A percentile compares a stretch with the other conserved stretches of the same genome.
Conservation (phyloP, 805 yeast species). For the Komagataella phaffii region DNA sequence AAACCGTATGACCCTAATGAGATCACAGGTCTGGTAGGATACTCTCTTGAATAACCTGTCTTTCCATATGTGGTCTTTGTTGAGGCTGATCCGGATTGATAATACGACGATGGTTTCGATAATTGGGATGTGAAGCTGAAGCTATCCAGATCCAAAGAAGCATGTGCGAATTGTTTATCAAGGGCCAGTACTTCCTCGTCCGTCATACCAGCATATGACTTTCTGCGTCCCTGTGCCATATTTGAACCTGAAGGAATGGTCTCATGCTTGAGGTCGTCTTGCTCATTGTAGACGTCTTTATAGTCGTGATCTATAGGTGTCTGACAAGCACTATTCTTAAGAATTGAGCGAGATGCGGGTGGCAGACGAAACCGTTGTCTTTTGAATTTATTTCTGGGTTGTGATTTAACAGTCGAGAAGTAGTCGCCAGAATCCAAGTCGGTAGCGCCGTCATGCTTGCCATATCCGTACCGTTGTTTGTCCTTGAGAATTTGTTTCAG, state of each 20-base stretch:
- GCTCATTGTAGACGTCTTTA: constrained; percentile 1
- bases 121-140: constrained; percentile 25
- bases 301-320: constrained; percentile 1
- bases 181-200: constrained; percentile 39
- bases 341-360: constrained; percentile 1
- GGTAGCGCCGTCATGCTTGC: constrained; percentile 7
- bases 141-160: constrained; percentile 24
- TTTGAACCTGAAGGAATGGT: background rate
- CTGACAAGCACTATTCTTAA: background rate
- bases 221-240: constrained; percentile 13
- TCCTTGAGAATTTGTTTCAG: constrained; percentile 1
- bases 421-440: constrained; percentile 8
- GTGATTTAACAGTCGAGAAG: constrained; percentile 6
- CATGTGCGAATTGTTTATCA: constrained; percentile 35
- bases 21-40: constrained; percentile 20
- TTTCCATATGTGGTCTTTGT: background rate
- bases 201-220: constrained; percentile 37
- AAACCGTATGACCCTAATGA: constrained; percentile 20
- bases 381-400: constrained; percentile 2
- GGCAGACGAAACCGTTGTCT: constrained; percentile 3
- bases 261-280: constrained; percentile 2
- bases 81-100: background rate
- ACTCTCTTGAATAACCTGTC: constrained; percentile 8
- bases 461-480: constrained; percentile 8
- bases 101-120: background rate